Evolutionary conservation across 352 stramenopile species (phyloP).

Genomic region (Blastocystis sp.): DNA sequence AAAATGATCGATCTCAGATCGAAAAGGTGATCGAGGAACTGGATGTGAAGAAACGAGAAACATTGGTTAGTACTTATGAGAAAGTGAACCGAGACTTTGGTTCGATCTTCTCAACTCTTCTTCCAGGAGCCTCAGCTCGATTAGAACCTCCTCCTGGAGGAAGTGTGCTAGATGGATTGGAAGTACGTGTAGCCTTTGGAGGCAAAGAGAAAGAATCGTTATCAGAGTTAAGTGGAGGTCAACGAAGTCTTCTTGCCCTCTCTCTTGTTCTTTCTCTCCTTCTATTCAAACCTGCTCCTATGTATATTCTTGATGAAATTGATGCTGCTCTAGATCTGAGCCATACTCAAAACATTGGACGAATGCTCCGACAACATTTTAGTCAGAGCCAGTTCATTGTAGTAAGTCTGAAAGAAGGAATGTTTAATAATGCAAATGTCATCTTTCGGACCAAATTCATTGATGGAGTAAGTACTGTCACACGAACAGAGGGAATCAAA

Average conservation of each 20-base stretch:
- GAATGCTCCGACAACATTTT: constrained; percentile 98
- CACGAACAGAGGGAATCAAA: constrained; percentile 75
- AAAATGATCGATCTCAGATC: constrained; percentile 79
- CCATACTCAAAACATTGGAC: constrained; percentile 99
- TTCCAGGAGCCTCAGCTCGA: constrained; percentile 90
- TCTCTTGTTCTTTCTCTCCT: constrained; percentile 94
- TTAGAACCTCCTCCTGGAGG: constrained; percentile 86
- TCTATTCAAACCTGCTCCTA: constrained; percentile 96
- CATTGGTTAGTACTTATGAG: constrained; percentile 87
- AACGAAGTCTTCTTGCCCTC: constrained; percentile 94
- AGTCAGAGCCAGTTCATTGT: constrained; percentile 98
- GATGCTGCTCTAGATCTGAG: constrained; percentile 95
- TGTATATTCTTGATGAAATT: constrained; percentile 99
- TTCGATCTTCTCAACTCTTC: constrained; percentile 94
- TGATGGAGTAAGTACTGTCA: constrained; percentile 96
- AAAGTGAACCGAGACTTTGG: constrained; percentile 99
- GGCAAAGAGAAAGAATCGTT: constrained; percentile 97
- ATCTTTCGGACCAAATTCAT: constrained; percentile 99
- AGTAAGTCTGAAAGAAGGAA: constrained; percentile 97
- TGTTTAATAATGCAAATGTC: constrained; percentile 99
- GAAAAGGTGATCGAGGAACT: constrained; percentile 95
- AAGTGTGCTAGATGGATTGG: constrained; percentile 80
- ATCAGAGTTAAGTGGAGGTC: constrained; percentile 92
- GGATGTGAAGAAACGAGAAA: constrained; percentile 95
- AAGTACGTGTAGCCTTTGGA: constrained; percentile 97